phyloP scores from a whole-genome alignment of 176 grass and related monocot species.

The Eleusine indica region DNA sequence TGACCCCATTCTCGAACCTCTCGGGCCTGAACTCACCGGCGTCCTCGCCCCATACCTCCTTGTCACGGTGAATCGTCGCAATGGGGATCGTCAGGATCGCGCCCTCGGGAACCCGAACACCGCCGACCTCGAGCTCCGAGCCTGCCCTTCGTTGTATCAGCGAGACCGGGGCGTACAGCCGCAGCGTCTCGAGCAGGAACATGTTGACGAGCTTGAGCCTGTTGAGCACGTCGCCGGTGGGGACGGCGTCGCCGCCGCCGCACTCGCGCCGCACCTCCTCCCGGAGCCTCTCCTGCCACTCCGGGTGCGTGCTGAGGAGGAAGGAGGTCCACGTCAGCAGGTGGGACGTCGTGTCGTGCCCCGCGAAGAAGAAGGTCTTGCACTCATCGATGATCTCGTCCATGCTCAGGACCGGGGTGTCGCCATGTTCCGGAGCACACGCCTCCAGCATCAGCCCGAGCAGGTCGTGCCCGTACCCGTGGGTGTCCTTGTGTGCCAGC shows the following conservation, averaged over 20 bases:
- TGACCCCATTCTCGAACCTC: conserved; percentile 51
- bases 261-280: conserved; percentile 46
- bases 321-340: conserved; percentile 43
- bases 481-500: neutral
- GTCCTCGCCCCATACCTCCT: conserved; percentile 61
- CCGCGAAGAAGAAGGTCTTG: conserved; percentile 64
- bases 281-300: conserved; percentile 53
- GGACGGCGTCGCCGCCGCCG: conserved; percentile 29
- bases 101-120: conserved; percentile 31
- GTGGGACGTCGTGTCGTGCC: conserved; percentile 45
- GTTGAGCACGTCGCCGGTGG: conserved; percentile 32
- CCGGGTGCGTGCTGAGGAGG: conserved; percentile 36
- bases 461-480: conserved; percentile 45
- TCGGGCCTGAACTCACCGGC: conserved; percentile 46
- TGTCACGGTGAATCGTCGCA: conserved; percentile 39
- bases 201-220: conserved; percentile 46
- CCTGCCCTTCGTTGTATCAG: neutral
- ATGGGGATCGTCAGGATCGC: conserved; percentile 25
- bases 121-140: neutral
- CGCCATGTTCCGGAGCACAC: conserved; percentile 11
- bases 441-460: conserved; percentile 55
- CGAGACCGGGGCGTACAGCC: conserved; percentile 29
- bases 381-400: conserved; percentile 61
- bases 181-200: conserved; percentile 51
- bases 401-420: conserved; percentile 22